These are phyloP conservation scores for Paecilomyces sp. DNA, from an alignment of 2,329 filamentous ascomycete species.

Conservation along the genomic window DNA sequence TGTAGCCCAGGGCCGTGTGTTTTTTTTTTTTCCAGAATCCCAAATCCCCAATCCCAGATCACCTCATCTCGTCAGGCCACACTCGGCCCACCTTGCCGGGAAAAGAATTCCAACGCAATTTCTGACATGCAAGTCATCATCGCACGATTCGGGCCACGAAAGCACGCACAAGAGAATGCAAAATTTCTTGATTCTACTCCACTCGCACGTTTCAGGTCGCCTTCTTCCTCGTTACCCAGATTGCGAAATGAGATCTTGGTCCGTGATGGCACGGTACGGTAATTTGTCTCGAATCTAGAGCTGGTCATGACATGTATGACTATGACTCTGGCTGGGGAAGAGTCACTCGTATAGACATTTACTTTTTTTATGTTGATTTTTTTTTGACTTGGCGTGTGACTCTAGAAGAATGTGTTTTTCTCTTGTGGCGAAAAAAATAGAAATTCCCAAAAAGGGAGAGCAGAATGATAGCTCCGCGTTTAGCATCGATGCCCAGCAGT, in stretches of 20 bases:
- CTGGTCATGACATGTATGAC: background rate
- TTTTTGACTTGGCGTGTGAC: background rate
- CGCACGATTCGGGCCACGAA: background rate
- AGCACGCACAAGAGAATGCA: background rate
- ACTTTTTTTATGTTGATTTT: background rate
- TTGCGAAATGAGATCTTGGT: too few species aligned
- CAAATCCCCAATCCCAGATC: background rate
- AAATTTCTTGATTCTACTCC: background rate
- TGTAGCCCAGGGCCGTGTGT: background rate
- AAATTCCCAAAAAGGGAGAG: background rate
- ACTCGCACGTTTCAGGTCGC: background rate
- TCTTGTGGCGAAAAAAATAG: background rate
- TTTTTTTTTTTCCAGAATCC: background rate
- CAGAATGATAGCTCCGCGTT: background rate
- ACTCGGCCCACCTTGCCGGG: background rate
- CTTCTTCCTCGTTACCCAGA: too few species aligned
- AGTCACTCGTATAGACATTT: too few species aligned
- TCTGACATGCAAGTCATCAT: background rate
- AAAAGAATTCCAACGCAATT: background rate
- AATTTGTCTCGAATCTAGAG: background rate
- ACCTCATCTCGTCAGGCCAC: background rate
- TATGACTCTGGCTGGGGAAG: too few species aligned
- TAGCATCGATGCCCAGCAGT: background rate
- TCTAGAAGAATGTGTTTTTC: background rate
- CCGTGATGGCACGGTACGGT: too few species aligned